phyloP scores from a whole-genome alignment of 495 filamentous ascomycete species.

The Penicillium coprophilum region DNA sequence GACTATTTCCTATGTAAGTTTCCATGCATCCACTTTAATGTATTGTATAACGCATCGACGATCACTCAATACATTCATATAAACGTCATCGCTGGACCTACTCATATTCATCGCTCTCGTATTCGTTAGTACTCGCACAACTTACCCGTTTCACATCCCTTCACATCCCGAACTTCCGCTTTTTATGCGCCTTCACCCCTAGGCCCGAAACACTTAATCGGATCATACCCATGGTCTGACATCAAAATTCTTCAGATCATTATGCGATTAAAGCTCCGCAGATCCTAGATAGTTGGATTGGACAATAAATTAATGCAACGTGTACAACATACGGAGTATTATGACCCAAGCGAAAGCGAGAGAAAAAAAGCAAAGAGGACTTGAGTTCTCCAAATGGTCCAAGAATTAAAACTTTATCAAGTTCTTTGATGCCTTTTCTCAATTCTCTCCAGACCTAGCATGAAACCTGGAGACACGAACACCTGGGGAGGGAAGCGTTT shows the following conservation, averaged over 20 bases:
- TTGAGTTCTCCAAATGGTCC: not conserved
- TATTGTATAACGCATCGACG: too few species aligned
- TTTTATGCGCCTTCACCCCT: not conserved
- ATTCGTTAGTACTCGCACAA: too few species aligned
- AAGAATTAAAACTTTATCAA: not conserved
- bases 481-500: not conserved
- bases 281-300: not conserved
- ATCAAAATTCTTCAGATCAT: not conserved
- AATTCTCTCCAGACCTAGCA: not conserved
- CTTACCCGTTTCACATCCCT: too few species aligned
- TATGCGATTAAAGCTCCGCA: not conserved
- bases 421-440: not conserved
- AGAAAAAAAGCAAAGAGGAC: not conserved
- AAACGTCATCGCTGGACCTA: too few species aligned
- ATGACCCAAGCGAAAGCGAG: not conserved
- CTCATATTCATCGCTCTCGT: too few species aligned
- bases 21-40: too few species aligned
- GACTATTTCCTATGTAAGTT: too few species aligned
- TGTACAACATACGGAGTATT: too few species aligned
- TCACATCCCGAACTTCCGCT: too few species aligned
- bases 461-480: constrained; percentile 5
- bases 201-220: not conserved
- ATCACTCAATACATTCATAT: too few species aligned
- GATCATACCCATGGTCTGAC: constrained; percentile 20
- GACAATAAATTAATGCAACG: not conserved